Evolutionary conservation across 192 early-diverging fungal genomes (phyloP).

Genomic region (Coemansia sp.): DNA sequence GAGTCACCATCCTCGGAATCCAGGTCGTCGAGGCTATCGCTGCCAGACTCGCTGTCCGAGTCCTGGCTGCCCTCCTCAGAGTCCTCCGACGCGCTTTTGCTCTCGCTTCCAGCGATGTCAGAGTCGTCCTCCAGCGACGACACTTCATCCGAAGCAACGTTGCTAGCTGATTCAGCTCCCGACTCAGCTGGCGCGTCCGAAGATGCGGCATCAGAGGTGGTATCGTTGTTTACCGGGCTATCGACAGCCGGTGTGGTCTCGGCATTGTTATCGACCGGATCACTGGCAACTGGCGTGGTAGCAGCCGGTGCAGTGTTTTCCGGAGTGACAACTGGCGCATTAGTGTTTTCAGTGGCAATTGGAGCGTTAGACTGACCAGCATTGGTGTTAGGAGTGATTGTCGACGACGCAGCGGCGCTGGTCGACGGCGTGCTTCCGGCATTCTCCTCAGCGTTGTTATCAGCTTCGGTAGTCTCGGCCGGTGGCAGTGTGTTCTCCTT

Average conservation of each 20-base stretch:
- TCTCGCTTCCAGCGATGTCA: neutral
- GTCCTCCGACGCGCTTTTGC: neutral
- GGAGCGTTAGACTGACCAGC: neutral
- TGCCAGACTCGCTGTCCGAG: neutral
- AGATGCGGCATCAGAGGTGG: neutral
- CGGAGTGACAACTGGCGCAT: neutral
- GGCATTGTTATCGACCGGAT: too few species aligned
- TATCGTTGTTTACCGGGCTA: neutral
- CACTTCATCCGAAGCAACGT: neutral
- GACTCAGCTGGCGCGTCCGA: neutral
- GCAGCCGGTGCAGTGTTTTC: neutral
- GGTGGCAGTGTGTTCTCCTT: neutral
- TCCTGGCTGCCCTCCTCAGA: slow-evolving; percentile 2
- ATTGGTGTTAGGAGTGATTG: neutral
- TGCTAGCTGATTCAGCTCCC: neutral
- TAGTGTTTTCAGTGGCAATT: neutral
- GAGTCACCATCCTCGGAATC: neutral
- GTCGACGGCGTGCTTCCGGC: neutral
- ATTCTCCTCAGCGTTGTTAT: neutral
- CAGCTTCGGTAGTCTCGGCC: neutral
- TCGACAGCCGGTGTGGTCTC: neutral
- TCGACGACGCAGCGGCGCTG: neutral
- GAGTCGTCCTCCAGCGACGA: slow-evolving; percentile 2
- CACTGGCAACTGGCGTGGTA: neutral
- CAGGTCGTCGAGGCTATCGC: slow-evolving; percentile 3